Conservation (phyloP, 2,329 filamentous ascomycete genomes). For the Cercospora brassicicola region DNA sequence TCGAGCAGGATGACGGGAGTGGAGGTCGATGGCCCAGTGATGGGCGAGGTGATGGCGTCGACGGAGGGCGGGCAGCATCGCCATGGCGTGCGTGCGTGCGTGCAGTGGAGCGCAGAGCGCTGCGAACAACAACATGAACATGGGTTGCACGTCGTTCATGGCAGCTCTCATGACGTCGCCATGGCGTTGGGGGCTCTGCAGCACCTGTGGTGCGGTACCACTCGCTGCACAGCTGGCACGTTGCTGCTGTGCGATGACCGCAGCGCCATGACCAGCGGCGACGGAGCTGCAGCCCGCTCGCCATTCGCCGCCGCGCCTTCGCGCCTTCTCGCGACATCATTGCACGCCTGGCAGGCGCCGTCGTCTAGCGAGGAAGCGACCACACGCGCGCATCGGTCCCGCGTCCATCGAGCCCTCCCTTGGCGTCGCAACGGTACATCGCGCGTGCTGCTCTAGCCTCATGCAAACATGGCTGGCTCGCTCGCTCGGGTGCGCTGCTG, state of each 20-base stretch:
- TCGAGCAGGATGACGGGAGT: background rate
- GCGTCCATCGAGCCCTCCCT: background rate
- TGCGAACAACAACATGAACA: background rate
- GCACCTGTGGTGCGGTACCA: background rate
- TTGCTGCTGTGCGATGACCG: background rate
- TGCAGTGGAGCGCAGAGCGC: background rate
- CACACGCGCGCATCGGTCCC: background rate
- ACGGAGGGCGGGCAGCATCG: background rate
- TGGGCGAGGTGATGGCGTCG: background rate
- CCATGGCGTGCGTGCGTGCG: background rate
- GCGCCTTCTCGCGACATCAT: background rate
- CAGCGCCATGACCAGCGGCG: no score
- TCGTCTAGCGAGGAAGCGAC: background rate
- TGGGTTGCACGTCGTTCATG: background rate
- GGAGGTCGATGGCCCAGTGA: background rate
- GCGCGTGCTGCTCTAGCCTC: background rate
- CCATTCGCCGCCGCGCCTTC: background rate
- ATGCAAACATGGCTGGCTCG: background rate
- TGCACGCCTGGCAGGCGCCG: background rate
- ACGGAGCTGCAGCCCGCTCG: background rate
- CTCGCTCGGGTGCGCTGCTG: constrained; percentile 6
- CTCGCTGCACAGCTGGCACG: background rate
- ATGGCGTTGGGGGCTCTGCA: background rate
- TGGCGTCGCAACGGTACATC: constrained; percentile 5
- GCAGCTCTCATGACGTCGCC: background rate